Conservation (phyloP, 2,329 filamentous ascomycete genomes). For the Acrodontium crateriforme region DNA sequence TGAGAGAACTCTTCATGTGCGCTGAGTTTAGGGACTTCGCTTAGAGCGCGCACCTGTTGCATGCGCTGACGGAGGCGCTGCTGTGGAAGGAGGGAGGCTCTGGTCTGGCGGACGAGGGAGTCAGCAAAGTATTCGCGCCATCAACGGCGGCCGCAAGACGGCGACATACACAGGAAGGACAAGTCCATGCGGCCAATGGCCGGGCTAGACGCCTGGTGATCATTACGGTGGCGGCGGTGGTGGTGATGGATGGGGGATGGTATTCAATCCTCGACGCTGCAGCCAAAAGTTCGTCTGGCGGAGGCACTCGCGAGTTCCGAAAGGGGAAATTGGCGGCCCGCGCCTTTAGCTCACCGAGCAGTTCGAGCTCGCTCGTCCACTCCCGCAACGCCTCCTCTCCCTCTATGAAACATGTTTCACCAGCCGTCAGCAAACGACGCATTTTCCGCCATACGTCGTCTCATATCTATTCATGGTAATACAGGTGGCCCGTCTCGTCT, state of each 20-base stretch:
- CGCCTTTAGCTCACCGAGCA: constrained; percentile 1
- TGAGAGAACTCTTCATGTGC: constrained; percentile 32
- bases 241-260: not conserved
- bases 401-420: not conserved
- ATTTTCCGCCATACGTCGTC: constrained; percentile 1
- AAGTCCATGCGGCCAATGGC: constrained; percentile 16
- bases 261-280: constrained; percentile 1
- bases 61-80: constrained; percentile 4
- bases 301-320: not conserved
- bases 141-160: not conserved
- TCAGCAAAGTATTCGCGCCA: not conserved
- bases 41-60: constrained; percentile 16
- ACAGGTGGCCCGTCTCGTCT: too few species aligned
- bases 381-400: not conserved
- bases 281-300: not conserved
- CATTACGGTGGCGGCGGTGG: constrained; percentile 11
- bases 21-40: constrained; percentile 36
- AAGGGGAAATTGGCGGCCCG: not conserved
- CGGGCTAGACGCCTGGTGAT: constrained; percentile 17
- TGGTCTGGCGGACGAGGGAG: constrained; percentile 3
- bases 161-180: constrained; percentile 16
- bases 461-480: constrained; percentile 1
- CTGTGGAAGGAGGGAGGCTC: constrained; percentile 10
- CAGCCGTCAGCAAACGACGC: not conserved
- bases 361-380: constrained; percentile 2